Evolutionary conservation across 225 moss, liverwort and hornwort genomes (phyloP).

Genomic region (Physcomitrium patens): DNA sequence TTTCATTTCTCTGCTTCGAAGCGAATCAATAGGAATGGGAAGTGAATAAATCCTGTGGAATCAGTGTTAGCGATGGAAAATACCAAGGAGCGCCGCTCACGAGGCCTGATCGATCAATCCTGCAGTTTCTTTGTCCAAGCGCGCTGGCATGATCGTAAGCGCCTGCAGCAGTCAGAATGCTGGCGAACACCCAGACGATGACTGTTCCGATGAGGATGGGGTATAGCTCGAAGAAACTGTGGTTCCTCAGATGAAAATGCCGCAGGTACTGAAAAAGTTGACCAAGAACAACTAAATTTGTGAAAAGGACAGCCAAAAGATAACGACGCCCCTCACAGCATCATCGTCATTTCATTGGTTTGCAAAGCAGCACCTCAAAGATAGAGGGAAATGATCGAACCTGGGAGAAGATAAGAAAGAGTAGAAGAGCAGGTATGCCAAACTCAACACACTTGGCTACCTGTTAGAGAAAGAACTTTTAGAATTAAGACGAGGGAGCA

Average conservation of each 20-base stretch:
- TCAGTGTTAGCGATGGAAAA: background rate
- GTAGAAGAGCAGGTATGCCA: conserved; percentile 63
- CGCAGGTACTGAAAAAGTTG: conserved; percentile 48
- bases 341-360: no score
- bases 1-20: no score
- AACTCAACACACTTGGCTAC: conserved; percentile 41
- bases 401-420: conserved; percentile 67
- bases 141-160: conserved; percentile 67
- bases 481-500: background rate
- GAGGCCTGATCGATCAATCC: conserved; percentile 64
- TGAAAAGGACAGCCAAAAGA: background rate
- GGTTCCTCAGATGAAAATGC: conserved; percentile 40
- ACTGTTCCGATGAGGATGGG: conserved; percentile 49
- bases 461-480: no score
- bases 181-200: conserved; percentile 62
- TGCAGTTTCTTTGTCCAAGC: conserved; percentile 71
- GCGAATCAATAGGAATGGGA: no score
- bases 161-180: conserved; percentile 71
- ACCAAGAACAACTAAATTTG: background rate
- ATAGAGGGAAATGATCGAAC: conserved; percentile 7
- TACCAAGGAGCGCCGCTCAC: conserved; percentile 63
- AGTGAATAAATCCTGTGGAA: no score
- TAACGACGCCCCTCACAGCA: no score
- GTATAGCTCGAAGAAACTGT: conserved; percentile 68
- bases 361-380: background rate